phyloP scores from a whole-genome alignment of 164 flowering plant species.

The Piper longum region DNA sequence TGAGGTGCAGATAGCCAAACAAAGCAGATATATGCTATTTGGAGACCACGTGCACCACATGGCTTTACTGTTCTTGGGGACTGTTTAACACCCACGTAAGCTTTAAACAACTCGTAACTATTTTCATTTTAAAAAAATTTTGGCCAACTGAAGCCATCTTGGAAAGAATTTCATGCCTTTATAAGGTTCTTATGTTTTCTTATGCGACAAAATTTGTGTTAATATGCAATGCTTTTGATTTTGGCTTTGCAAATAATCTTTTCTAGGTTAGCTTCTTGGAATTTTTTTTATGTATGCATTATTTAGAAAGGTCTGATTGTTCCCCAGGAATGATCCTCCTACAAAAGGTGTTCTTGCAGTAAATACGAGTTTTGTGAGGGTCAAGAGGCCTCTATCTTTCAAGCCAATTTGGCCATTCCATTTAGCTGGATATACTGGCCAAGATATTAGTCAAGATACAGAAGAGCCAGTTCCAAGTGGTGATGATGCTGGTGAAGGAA shows the following conservation, averaged over 20 bases:
- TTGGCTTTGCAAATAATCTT: too few species aligned
- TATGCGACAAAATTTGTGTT: too few species aligned
- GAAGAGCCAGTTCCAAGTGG: conserved; percentile 1
- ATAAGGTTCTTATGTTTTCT: not conserved
- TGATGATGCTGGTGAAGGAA: conserved; percentile 7
- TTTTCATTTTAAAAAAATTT: too few species aligned
- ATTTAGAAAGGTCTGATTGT: not conserved
- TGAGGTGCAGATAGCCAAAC: conserved; percentile 32
- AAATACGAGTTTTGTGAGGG: conserved; percentile 55
- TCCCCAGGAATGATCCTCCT: conserved; percentile 83
- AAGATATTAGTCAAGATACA: conserved; percentile 1
- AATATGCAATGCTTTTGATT: too few species aligned
- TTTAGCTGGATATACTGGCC: conserved; percentile 14
- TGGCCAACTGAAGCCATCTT: not conserved
- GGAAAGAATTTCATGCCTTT: not conserved
- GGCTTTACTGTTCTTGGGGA: conserved; percentile 93
- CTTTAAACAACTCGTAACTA: conserved; percentile 1
- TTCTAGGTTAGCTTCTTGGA: not conserved
- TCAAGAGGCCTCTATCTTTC: conserved; percentile 73
- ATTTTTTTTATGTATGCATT: not conserved
- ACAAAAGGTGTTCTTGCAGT: conserved; percentile 81
- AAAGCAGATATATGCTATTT: conserved; percentile 62
- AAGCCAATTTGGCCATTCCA: conserved; percentile 56
- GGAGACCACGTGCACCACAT: conserved; percentile 95
- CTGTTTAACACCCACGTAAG: conserved; percentile 91